Base-by-base conservation (phyloP, 495 filamentous ascomycete species). In the Talaromyces stipitatus region DNA sequence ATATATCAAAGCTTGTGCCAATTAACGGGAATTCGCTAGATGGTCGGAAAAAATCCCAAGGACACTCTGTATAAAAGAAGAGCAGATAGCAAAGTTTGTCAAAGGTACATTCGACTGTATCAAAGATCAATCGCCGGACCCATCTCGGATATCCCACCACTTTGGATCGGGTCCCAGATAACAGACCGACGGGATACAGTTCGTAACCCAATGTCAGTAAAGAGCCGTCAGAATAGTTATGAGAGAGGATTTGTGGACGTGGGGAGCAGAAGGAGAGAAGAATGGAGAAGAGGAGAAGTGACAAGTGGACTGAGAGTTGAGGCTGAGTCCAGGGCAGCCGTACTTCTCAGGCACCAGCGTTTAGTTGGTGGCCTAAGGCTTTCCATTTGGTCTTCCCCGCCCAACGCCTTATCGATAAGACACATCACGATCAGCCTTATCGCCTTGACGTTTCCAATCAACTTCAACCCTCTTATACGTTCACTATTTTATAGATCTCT, bases 261-360 rank as follows among this genome's bases (percentile, higher is more conserved):
- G 2, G 22, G 12, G 0, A 26, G 20, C 2, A 48, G 45, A 26
- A 4, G 24, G 22, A 48, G 45, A 48, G 22, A 48, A 26, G 12
- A 20, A 2, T 48, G n/a, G n/a, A 41, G n/a, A 24, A 11, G 45
- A 18, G 3, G 24, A 48, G n/a, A 48, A 48, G 5, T 24, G 45
- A 48, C 20, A 48, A 48, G 22, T 23, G 22, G 41, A 46, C 18
- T 33, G 6, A 7, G 6, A 20, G 24, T 26, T 48, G 45, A 48
- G 45, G 45, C 45, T 48, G 45, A 48, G 45, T 48, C 45, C 10
- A 14, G 11, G 6, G 20, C 10, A 48, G 45, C 45, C 45, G 20
- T 48, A 48, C 45, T 48, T 48, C 45, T 48, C 45, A 48, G 45
- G 45, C 45, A 48, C 45, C 45, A 48, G 45, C 45, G 24, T 48